These are phyloP conservation scores for Vitis hybrid DNA, from an alignment of 177 flowering plant genomes.

Conservation along the genomic window DNA sequence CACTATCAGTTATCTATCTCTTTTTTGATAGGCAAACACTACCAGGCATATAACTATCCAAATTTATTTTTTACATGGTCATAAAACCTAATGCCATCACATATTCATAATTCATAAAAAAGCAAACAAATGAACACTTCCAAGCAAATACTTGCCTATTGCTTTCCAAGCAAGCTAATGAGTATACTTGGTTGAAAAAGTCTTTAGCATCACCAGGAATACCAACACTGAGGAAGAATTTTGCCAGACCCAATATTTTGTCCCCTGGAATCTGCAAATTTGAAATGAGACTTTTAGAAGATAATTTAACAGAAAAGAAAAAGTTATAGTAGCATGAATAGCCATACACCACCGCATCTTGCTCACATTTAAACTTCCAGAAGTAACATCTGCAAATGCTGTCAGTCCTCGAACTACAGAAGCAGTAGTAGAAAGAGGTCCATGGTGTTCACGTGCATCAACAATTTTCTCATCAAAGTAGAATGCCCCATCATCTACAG, in stretches of 20 bases:
- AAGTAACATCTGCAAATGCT: conserved; percentile 62
- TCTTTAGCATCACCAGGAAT: conserved; percentile 81
- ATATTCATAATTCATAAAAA: background rate
- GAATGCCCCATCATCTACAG: conserved; percentile 78
- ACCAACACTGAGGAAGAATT: conserved; percentile 85
- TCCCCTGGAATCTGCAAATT: conserved; percentile 76
- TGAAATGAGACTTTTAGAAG: conserved; percentile 7
- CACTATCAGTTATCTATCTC: background rate
- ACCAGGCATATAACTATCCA: background rate
- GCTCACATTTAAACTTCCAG: conserved; percentile 71
- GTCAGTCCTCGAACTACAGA: conserved; percentile 82
- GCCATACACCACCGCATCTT: background rate
- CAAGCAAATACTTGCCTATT: conserved; percentile 51
- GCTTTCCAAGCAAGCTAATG: conserved; percentile 73
- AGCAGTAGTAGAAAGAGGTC: conserved; percentile 79
- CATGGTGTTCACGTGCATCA: conserved; percentile 59
- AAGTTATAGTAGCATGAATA: conserved; percentile 1
- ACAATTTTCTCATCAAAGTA: conserved; percentile 86
- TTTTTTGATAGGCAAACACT: too few relatives aligned
- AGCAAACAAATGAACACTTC: background rate
- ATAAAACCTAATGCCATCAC: background rate
- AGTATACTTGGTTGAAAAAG: conserved; percentile 76
- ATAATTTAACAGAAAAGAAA: conserved; percentile 2
- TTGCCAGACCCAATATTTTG: conserved; percentile 82
- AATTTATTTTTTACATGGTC: background rate